Percentiles rank a stretch among this genome's conserved stretches.
Evolutionary conservation across 2,329 filamentous ascomycete species (phyloP).

Genomic region (Gliomastix tumulicola): DNA sequence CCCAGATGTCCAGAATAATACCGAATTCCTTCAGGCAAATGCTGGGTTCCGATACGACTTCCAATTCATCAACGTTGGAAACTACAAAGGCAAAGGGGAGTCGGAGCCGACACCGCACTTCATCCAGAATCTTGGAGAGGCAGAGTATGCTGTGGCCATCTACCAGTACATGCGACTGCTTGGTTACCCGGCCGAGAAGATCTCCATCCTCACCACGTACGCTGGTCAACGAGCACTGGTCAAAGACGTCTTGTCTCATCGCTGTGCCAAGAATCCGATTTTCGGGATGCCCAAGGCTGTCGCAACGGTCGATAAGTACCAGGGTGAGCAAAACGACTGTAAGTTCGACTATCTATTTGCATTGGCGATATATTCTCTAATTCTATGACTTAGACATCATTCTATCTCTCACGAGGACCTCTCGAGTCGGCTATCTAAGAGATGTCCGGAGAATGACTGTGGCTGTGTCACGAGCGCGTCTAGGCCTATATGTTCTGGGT

Average conservation of each 20-base stretch:
- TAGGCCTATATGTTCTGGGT: conserved; percentile 89
- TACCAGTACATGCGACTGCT: conserved; percentile 97
- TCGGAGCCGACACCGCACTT: conserved; percentile 88
- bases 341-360: conserved; percentile 32
- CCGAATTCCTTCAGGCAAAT: conserved; percentile 76
- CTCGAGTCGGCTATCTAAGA: conserved; percentile 82
- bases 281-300: conserved; percentile 88
- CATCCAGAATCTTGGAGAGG: conserved; percentile 92
- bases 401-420: conserved; percentile 84
- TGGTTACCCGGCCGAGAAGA: conserved; percentile 77
- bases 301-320: conserved; percentile 96
- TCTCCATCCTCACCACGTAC: conserved; percentile 89
- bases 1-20: conserved; percentile 59
- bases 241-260: conserved; percentile 74
- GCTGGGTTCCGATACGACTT: conserved; percentile 90
- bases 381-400: conserved; percentile 64
- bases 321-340: conserved; percentile 99
- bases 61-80: conserved; percentile 91
- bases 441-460: conserved; percentile 92
- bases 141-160: conserved; percentile 91
- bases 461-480: conserved; percentile 81
- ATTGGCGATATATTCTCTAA: not conserved
- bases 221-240: conserved; percentile 87
- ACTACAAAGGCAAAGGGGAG: conserved; percentile 89
- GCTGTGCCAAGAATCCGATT: conserved; percentile 74